phyloP scores from a whole-genome alignment of 2,329 filamentous ascomycete species.

The Talaromyces sp. region DNA sequence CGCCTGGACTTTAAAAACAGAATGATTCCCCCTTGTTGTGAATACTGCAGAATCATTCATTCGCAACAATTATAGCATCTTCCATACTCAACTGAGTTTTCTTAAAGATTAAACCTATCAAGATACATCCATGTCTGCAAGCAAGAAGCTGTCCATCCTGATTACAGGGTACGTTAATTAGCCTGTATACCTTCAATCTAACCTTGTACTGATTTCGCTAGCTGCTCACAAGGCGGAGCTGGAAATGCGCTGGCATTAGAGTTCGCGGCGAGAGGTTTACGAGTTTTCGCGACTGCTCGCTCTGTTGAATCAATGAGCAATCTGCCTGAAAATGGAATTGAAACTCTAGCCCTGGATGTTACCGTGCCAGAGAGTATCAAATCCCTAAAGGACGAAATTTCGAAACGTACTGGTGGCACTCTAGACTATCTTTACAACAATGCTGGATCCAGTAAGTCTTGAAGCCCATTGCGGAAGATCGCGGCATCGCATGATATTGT shows the following conservation, averaged over 20 bases:
- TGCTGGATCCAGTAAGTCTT: constrained; percentile 4
- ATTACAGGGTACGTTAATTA: constrained; percentile 8
- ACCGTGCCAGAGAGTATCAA: constrained; percentile 1
- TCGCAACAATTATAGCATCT: not conserved
- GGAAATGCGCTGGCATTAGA: constrained; percentile 12
- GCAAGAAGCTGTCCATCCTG: constrained; percentile 7
- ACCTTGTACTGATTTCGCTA: not conserved
- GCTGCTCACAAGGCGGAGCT: constrained; percentile 8
- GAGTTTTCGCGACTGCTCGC: constrained; percentile 11
- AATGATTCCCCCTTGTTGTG: not conserved
- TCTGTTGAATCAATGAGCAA: constrained; percentile 9
- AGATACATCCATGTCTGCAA: constrained; percentile 1
- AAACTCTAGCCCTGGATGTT: constrained; percentile 5
- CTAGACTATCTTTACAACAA: constrained; percentile 10
- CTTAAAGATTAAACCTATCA: not conserved
- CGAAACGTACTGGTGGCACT: constrained; percentile 5
- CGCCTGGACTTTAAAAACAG: not conserved
- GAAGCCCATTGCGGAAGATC: not conserved
- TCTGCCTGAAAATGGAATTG: constrained; percentile 7
- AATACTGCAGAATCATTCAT: not conserved
- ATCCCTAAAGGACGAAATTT: constrained; percentile 7
- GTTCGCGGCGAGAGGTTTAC: constrained; percentile 7
- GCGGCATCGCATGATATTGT: not conserved
- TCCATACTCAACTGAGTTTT: not conserved
- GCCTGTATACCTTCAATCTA: not conserved